Evolutionary conservation across 768 basidiomycete species (phyloP), one percentile per base, ranked within the genome.

Genomic region (Tubosaeta sp.): DNA sequence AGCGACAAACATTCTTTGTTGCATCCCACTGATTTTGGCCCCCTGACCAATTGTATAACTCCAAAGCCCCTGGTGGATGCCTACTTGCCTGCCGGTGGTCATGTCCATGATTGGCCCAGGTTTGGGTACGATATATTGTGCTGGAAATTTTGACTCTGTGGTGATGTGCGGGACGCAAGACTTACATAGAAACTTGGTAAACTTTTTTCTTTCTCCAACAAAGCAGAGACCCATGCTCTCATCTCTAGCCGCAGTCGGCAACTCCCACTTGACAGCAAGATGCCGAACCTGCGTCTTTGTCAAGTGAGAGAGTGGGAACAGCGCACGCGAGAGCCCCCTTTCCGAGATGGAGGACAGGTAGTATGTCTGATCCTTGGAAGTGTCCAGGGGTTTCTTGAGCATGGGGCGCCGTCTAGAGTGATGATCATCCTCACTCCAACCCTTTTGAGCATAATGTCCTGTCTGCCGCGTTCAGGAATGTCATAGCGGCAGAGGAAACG

Each of bases 141-240:
- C 94, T 97, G 52, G 19, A 52, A 17, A 29, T 46, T 43, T 35
- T 50, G 8, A 45, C 37, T 8, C 25, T 16, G 4, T 19, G 34
- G n/a, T 14, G 39, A 45, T 7, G 17, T 0, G n/a, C 6, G 34
- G 13, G n/a, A 33, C 10, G 44, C 4, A 35, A 47, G 22, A 69
- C 79, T 55, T 54, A 88, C 91, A 79, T 45, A 95, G 67, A 64
- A 95, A 97, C 9, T 79, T 70, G 26, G 76, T 74, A 58, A 95
- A 95, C 44, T 72, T 78, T 10, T 76, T 74, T 61, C 86, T 83
- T 63, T 94, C 82, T 5, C 94, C 95, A 1, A 98, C 84, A 57
- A 98, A 98, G 63, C 95, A 98, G 16, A 98, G 79, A 0, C 95
- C 95, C 83, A 95, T 93, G 67, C 90, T 93, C 64, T 98, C 95